Conservation (phyloP, 495 filamentous ascomycete species). For the Aspergillus funiculosus region DNA sequence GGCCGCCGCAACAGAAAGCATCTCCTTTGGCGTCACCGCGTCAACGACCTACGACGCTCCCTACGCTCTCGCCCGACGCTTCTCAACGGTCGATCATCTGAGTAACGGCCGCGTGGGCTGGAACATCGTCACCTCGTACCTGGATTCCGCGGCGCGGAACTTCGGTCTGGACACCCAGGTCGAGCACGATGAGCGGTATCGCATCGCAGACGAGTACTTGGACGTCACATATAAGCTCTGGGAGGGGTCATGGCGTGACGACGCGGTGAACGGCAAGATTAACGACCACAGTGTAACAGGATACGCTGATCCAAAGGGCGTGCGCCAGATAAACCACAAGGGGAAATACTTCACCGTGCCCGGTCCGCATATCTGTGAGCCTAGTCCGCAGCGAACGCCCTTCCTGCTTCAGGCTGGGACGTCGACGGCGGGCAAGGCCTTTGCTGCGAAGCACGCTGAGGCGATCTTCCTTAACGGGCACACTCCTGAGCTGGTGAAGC, state of each 20-base stretch:
- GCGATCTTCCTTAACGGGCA: constrained; percentile 49
- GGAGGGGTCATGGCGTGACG: constrained; percentile 61
- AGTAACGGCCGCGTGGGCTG: constrained; percentile 56
- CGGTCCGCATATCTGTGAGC: constrained; percentile 58
- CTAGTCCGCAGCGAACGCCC: constrained; percentile 59
- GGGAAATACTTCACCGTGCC: constrained; percentile 61
- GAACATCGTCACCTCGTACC: constrained; percentile 64
- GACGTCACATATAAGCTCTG: constrained; percentile 62
- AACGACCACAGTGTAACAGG: constrained; percentile 33
- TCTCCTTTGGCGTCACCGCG: constrained; percentile 62
- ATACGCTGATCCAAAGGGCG: constrained; percentile 52
- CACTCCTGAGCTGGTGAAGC: constrained; percentile 38
- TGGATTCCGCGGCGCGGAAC: constrained; percentile 60
- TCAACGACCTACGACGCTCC: constrained; percentile 65
- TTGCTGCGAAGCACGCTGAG: constrained; percentile 56
- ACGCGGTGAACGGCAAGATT: constrained; percentile 43
- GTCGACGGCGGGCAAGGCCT: constrained; percentile 53
- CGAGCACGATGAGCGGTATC: constrained; percentile 62
- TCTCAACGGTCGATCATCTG: constrained; percentile 63
- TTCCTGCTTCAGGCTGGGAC: constrained; percentile 60
- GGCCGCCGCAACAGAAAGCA: constrained; percentile 50
- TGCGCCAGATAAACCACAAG: constrained; percentile 58
- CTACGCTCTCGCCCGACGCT: constrained; percentile 59
- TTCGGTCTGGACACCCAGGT: constrained; percentile 50
- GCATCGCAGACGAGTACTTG: constrained; percentile 61